A percentile compares a stretch with the other conserved stretches of the same genome.
Conservation (phyloP, 371 early-diverging fungal species). For the Syncephalastrum racemosum region DNA sequence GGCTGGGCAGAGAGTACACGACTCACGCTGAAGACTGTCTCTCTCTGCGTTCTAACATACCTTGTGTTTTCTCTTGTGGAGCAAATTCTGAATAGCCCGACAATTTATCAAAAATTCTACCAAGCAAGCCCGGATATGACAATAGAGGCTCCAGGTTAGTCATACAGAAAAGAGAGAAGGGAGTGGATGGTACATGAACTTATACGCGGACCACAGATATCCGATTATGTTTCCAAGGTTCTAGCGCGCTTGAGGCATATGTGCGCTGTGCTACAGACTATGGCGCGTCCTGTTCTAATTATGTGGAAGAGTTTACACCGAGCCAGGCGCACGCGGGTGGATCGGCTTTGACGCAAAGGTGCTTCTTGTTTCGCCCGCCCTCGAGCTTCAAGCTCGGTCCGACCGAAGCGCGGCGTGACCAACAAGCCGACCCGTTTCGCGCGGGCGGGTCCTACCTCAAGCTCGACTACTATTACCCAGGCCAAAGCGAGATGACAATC, state of each 20-base stretch:
- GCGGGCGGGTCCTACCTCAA: conserved; percentile 22
- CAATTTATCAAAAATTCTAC: conserved; percentile 31
- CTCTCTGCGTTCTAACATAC: conserved; percentile 17
- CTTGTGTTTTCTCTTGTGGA: conserved; percentile 20
- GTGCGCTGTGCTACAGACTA: conserved; percentile 30
- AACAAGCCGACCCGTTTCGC: background rate
- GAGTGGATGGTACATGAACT: background rate
- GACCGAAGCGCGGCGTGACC: conserved; percentile 12
- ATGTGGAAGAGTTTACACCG: conserved; percentile 20
- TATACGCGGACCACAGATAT: conserved; percentile 17
- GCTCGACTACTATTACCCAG: conserved; percentile 18
- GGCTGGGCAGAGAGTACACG: conserved; percentile 34
- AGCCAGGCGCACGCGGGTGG: conserved; percentile 14
- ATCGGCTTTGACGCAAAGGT: conserved; percentile 27
- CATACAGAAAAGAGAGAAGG: background rate
- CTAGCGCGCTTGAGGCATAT: conserved; percentile 8
- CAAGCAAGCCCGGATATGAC: conserved; percentile 12
- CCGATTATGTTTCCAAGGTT: conserved; percentile 37
- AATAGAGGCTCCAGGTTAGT: conserved; percentile 29
- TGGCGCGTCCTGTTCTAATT: conserved; percentile 27
- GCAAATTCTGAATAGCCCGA: conserved; percentile 33
- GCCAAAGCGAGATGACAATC: conserved; percentile 8
- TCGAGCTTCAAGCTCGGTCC: conserved; percentile 17
- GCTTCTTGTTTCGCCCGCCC: conserved; percentile 24
- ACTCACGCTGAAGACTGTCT: conserved; percentile 17